phyloP scores from a whole-genome alignment of 352 stramenopile species.

The Globisporangium mamillatum region DNA sequence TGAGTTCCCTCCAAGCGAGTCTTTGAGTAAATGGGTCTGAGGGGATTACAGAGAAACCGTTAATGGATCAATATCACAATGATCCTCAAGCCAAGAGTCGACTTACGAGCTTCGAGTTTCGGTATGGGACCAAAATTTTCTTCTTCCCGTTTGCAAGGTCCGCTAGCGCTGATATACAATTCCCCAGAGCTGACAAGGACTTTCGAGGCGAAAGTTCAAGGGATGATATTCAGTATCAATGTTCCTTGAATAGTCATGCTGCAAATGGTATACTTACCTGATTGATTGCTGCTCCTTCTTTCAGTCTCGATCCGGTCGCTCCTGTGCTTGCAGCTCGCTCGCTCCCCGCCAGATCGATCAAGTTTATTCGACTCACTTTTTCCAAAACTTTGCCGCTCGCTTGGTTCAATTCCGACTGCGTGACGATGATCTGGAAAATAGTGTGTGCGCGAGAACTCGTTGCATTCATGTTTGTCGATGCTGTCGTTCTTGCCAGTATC shows the following conservation, averaged over 20 bases:
- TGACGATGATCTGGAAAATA: slow-evolving; percentile 85
- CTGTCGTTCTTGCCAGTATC: slow-evolving; percentile 77
- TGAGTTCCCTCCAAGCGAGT: slow-evolving; percentile 84
- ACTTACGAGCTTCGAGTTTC: slow-evolving; percentile 90
- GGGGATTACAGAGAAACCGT: neutral
- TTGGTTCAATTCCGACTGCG: slow-evolving; percentile 69
- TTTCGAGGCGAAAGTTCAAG: slow-evolving; percentile 13
- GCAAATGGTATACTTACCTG: slow-evolving; percentile 35
- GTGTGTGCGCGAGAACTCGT: slow-evolving; percentile 82
- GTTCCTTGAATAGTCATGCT: neutral
- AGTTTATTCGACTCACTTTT: slow-evolving; percentile 84
- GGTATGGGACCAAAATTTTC: slow-evolving; percentile 86
- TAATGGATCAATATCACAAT: neutral
- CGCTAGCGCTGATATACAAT: slow-evolving; percentile 90
- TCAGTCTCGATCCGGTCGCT: slow-evolving; percentile 82
- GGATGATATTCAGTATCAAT: neutral
- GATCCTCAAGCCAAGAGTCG: neutral
- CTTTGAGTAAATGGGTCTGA: slow-evolving; percentile 84
- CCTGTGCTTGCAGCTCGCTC: slow-evolving; percentile 88
- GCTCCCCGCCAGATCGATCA: slow-evolving; percentile 92
- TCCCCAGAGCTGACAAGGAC: slow-evolving; percentile 88
- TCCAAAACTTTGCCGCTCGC: slow-evolving; percentile 75
- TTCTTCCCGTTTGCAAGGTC: slow-evolving; percentile 86
- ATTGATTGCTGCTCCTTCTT: slow-evolving; percentile 95
- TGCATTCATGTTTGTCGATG: slow-evolving; percentile 87